phyloP scores from a whole-genome alignment of 2,329 filamentous ascomycete species.

The Botrytis elliptica region DNA sequence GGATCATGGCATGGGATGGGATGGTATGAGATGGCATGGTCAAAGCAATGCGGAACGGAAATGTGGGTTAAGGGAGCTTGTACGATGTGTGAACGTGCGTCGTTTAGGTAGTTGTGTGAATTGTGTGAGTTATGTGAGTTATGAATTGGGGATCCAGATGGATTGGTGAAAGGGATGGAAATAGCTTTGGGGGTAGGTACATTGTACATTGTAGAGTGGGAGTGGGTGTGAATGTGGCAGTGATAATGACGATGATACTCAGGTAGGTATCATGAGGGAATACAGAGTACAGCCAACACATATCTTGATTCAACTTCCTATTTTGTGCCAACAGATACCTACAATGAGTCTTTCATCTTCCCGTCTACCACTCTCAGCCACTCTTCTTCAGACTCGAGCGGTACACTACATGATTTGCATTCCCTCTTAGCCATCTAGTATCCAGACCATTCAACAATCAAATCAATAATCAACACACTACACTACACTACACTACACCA shows the following conservation, averaged over 20 bases:
- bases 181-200: neutral
- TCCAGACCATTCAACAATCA: neutral
- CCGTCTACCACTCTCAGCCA: neutral
- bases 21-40: neutral
- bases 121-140: neutral
- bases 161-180: neutral
- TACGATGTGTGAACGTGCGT: neutral
- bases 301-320: neutral
- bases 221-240: neutral
- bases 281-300: neutral
- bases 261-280: neutral
- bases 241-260: neutral
- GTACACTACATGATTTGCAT: neutral
- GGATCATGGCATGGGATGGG: neutral
- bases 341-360: neutral
- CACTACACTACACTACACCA: neutral
- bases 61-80: neutral
- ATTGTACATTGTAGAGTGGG: neutral
- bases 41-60: neutral
- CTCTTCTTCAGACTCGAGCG: neutral
- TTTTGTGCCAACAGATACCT: neutral
- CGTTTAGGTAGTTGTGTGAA: neutral
- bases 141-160: neutral
- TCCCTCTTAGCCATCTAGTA: neutral
- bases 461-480: neutral